Conservation (phyloP, 352 stramenopile species). For the Globisporangium parvum region DNA sequence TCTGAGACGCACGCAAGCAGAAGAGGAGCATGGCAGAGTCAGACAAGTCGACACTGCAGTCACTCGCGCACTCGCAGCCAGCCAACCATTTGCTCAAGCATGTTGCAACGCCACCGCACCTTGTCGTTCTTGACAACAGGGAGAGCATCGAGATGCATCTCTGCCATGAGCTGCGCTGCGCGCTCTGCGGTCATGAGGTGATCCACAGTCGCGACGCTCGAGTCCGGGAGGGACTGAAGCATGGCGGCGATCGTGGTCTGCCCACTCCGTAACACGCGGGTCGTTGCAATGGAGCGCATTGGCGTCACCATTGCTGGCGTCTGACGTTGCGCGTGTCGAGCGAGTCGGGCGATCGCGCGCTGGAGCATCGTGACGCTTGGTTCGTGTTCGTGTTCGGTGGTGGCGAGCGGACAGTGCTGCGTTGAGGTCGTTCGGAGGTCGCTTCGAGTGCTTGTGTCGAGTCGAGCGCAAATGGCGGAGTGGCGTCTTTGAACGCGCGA, state of each 20-base stretch:
- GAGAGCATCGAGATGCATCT: conserved; percentile 28
- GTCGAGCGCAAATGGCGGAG: background rate
- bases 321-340: background rate
- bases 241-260: conserved; percentile 14
- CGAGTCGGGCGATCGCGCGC: conserved; percentile 6
- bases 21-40: background rate
- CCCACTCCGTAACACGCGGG: conserved; percentile 1
- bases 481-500: background rate
- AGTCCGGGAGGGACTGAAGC: background rate
- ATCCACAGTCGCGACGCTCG: conserved; percentile 18
- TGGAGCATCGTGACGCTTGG: conserved; percentile 5
- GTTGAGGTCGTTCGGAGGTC: too few species aligned
- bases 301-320: background rate
- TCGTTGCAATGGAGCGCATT: conserved; percentile 10
- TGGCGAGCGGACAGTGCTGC: too few species aligned
- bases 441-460: background rate
- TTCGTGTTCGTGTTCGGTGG: too few species aligned
- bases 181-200: conserved; percentile 29
- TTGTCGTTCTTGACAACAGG: conserved; percentile 29
- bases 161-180: conserved; percentile 28
- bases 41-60: background rate
- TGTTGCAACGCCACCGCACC: conserved; percentile 3
- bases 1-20: conserved; percentile 6
- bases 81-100: background rate
- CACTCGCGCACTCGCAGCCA: background rate